A percentile compares a stretch with the other conserved stretches of the same genome.
These are phyloP conservation scores for Pholiota microspora DNA, from an alignment of 768 basidiomycete species.

Conservation along the genomic window DNA sequence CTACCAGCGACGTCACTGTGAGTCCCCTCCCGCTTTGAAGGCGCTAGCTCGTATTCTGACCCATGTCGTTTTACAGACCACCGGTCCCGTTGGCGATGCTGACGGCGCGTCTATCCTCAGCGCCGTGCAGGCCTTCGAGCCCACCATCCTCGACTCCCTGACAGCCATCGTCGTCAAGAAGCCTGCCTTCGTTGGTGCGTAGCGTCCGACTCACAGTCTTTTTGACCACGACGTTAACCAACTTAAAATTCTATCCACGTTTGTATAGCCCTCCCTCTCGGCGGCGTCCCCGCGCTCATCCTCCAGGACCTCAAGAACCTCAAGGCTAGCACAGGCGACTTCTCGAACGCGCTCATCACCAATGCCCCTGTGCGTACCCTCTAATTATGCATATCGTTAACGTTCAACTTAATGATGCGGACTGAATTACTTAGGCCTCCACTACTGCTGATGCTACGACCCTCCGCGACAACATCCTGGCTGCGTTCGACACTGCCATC, in stretches of 20 bases:
- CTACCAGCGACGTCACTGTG: slow-evolving; percentile 27
- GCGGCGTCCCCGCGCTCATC: slow-evolving; percentile 26
- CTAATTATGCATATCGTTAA: no score
- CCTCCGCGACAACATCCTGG: no score
- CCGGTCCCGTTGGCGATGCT: slow-evolving; percentile 20
- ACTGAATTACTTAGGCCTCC: no score
- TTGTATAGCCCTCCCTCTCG: slow-evolving; percentile 22
- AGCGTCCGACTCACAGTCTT: background rate
- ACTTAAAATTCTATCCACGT: background rate
- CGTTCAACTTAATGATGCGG: no score
- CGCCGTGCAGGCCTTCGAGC: slow-evolving; percentile 22
- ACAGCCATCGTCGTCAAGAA: slow-evolving; percentile 22
- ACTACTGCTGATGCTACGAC: no score
- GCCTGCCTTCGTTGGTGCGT: slow-evolving; percentile 17
- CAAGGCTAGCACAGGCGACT: slow-evolving; percentile 14
- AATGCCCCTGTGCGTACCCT: slow-evolving; percentile 25
- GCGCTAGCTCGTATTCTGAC: no score
- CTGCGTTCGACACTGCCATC: no score
- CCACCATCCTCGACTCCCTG: slow-evolving; percentile 24
- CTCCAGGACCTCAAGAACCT: slow-evolving; percentile 25
- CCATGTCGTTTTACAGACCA: slow-evolving; percentile 12
- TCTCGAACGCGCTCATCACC: slow-evolving; percentile 23
- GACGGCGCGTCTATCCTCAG: slow-evolving; percentile 25
- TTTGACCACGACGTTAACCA: no score
- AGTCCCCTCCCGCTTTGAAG: background rate